Conservation (phyloP, 768 basidiomycete genomes). For the Trametes cubensis region DNA sequence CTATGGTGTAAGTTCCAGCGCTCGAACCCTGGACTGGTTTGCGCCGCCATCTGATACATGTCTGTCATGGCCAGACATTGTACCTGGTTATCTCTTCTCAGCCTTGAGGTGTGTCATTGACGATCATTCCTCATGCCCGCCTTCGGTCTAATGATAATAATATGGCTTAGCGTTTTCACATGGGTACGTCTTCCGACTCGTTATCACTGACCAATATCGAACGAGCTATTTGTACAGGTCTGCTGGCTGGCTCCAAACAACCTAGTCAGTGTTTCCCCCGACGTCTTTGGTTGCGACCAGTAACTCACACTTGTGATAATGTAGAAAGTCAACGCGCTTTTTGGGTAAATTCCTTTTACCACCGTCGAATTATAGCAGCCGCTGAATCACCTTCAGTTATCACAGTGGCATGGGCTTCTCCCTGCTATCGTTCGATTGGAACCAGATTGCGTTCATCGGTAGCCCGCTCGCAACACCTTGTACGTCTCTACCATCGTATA, state of each 20-base stretch:
- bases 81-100: slow-evolving; percentile 62
- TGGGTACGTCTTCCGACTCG: slow-evolving; percentile 11
- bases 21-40: slow-evolving; percentile 9
- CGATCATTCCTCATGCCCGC: no score
- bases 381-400: slow-evolving; percentile 31
- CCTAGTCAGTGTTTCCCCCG: slow-evolving; percentile 41
- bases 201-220: slow-evolving; percentile 3
- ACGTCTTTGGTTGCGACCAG: no score
- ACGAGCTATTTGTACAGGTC: slow-evolving; percentile 40
- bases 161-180: slow-evolving; percentile 20
- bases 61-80: slow-evolving; percentile 38
- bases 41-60: neutral
- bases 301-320: no score
- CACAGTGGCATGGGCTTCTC: slow-evolving; percentile 51
- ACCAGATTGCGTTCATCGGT: slow-evolving; percentile 71
- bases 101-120: slow-evolving; percentile 47
- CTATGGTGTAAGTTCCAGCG: slow-evolving; percentile 42
- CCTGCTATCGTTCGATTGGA: slow-evolving; percentile 76
- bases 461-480: slow-evolving; percentile 50
- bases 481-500: neutral
- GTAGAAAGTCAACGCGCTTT: slow-evolving; percentile 52
- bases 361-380: neutral
- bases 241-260: slow-evolving; percentile 69
- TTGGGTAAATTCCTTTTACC: slow-evolving; percentile 43
- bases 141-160: no score